phyloP scores from a whole-genome alignment of 768 basidiomycete genomes.

The Trametes cingulata region DNA sequence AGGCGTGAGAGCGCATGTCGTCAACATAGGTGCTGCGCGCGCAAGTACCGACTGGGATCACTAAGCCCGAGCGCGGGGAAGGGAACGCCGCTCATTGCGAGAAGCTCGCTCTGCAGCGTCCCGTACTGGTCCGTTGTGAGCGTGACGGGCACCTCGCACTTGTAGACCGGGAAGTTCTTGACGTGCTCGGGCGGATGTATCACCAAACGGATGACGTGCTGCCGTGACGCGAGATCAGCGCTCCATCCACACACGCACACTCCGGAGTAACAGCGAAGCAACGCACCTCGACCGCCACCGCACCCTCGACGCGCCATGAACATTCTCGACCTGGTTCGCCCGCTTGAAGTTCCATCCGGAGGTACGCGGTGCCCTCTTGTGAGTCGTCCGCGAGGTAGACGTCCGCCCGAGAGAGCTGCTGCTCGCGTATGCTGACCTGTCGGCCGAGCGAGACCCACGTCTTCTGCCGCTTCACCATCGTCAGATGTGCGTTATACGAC shows the following conservation, averaged over 20 bases:
- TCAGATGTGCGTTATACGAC: constrained; percentile 35
- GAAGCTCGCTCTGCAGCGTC: constrained; percentile 38
- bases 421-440: constrained; percentile 33
- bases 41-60: constrained; percentile 14
- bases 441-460: constrained; percentile 30
- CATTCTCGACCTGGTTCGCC: constrained; percentile 39
- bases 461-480: constrained; percentile 39
- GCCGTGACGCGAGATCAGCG: background rate
- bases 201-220: constrained; percentile 43
- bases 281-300: constrained; percentile 28
- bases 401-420: constrained; percentile 24
- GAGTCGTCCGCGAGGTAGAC: constrained; percentile 32
- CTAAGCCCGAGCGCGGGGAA: constrained; percentile 43
- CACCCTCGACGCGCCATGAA: constrained; percentile 36
- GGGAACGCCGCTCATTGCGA: constrained; percentile 38
- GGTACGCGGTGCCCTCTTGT: constrained; percentile 37
- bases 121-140: constrained; percentile 45
- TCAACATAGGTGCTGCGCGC: background rate
- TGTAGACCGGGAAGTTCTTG: constrained; percentile 38
- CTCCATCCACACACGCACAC: background rate
- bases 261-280: constrained; percentile 22
- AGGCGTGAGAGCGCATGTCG: background rate
- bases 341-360: constrained; percentile 38
- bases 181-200: constrained; percentile 35
- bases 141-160: constrained; percentile 38